Evolutionary conservation across 495 filamentous ascomycete genomes (phyloP).

Genomic region (Chaetomium tenue): DNA sequence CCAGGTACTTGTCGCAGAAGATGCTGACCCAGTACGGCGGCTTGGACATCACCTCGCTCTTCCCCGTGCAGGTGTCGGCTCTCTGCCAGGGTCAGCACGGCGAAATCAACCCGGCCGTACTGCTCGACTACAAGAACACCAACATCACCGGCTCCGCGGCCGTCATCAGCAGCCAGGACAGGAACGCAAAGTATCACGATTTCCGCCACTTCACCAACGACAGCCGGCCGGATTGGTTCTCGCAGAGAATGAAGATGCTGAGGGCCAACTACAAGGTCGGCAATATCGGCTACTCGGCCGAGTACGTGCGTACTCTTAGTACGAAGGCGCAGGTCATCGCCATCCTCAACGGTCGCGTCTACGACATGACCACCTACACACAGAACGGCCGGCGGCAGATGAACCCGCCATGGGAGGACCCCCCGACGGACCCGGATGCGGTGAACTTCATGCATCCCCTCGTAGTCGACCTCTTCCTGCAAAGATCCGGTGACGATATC

Average conservation of each 20-base stretch:
- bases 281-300: constrained; percentile 76
- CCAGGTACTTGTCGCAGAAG: constrained; percentile 60
- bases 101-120: constrained; percentile 60
- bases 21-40: constrained; percentile 77
- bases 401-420: constrained; percentile 50
- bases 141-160: constrained; percentile 69
- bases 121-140: constrained; percentile 73
- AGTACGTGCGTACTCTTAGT: constrained; percentile 72
- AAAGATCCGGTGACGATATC: constrained; percentile 73
- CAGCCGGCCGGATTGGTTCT: constrained; percentile 85
- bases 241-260: constrained; percentile 75
- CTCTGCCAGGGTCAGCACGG: constrained; percentile 77
- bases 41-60: constrained; percentile 78
- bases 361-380: constrained; percentile 87
- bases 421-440: constrained; percentile 52
- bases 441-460: constrained; percentile 78
- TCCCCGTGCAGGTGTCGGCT: constrained; percentile 92
- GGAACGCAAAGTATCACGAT: constrained; percentile 82
- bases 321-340: constrained; percentile 64
- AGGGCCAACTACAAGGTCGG: constrained; percentile 80
- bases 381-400: constrained; percentile 67
- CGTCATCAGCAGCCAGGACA: constrained; percentile 64
- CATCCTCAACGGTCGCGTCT: constrained; percentile 77
- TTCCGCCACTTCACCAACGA: constrained; percentile 84
- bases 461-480: constrained; percentile 74